phyloP scores from a whole-genome alignment of 225 moss, liverwort and hornwort species.

The Thuidium tamariscinum region DNA sequence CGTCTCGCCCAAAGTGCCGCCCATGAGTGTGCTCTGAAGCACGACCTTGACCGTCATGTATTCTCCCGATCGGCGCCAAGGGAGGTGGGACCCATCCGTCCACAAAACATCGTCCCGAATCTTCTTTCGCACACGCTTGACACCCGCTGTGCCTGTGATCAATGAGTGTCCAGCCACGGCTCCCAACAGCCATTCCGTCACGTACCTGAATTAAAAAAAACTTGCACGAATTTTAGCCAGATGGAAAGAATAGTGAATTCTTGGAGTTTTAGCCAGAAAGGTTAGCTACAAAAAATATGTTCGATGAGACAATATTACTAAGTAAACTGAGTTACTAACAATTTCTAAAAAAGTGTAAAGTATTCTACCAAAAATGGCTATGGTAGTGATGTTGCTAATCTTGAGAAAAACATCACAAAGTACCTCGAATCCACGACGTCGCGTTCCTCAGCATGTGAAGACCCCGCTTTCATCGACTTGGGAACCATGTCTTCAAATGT shows the following conservation, averaged over 20 bases:
- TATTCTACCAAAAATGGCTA: no score
- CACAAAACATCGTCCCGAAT: slow-evolving; percentile 17
- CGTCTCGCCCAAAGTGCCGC: not conserved
- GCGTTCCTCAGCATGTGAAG: not conserved
- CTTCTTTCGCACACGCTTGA: slow-evolving; percentile 3
- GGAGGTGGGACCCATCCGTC: not conserved
- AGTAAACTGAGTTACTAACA: no score
- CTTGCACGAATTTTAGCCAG: not conserved
- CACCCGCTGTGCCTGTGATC: not conserved
- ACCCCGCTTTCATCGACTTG: not conserved
- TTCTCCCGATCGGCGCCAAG: slow-evolving; percentile 25
- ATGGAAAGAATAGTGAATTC: not conserved
- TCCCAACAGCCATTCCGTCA: slow-evolving; percentile 13
- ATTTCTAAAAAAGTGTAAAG: no score
- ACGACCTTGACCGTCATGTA: slow-evolving; percentile 14
- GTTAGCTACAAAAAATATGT: not conserved
- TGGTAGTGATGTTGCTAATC: not conserved
- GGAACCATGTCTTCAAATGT: not conserved
- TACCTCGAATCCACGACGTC: slow-evolving; percentile 5
- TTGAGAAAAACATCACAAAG: not conserved
- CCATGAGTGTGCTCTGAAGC: slow-evolving; percentile 4
- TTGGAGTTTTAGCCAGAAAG: not conserved
- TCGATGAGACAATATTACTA: not conserved
- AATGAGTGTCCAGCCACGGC: not conserved
- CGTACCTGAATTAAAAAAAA: not conserved